Evolutionary conservation across 352 stramenopile genomes (phyloP), one percentile per base, ranked within the genome.

Genomic region (Plasmopara viticola): DNA sequence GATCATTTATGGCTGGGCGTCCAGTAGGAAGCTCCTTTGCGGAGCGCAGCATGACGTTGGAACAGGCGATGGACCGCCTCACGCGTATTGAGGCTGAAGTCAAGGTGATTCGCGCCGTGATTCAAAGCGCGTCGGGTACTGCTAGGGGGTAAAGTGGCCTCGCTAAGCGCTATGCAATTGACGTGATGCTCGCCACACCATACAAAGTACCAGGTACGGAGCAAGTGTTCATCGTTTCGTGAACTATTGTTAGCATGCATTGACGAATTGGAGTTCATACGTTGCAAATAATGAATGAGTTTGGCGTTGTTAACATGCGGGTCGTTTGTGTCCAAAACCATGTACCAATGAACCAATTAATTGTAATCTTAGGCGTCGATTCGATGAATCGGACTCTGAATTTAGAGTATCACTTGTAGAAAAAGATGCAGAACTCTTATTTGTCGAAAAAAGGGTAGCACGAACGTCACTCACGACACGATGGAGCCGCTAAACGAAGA

Each of bases 1-100:
- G 86, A 53, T 92, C 81, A 31, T 92, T 89, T 52, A 77, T 92
- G 10, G 74, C 79, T 2, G 81, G 81, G 15, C 81, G 81, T 20
- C 68, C 81, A 17, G 81, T 92, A 1, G 68, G 73, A 50, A 66
- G 64, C 38, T 78, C 72, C 9, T 78, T 76, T 56, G 51, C 67
- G 31, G 74, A 87, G 50, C 72, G 75, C 56, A 66, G 51, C 43
- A 84, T 87, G 72, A 83, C 60, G 35, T 53, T 88, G 17, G 78
- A 88, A 46, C 74, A 86, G 58, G 78, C 78, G 7, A 86, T 88
- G 71, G 75, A 88, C 60, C 75, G 78, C 51, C 66, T 88, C 18
- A 68, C 64, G 53, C 78, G 78, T 17, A 62, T 88, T 39, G 78
- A 88, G 44, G 54, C 59, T 20, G 78, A 88, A 55, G 73, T 86